phyloP scores from a whole-genome alignment of 169 alveolate genomes.

The Plasmodium yoelii region DNA sequence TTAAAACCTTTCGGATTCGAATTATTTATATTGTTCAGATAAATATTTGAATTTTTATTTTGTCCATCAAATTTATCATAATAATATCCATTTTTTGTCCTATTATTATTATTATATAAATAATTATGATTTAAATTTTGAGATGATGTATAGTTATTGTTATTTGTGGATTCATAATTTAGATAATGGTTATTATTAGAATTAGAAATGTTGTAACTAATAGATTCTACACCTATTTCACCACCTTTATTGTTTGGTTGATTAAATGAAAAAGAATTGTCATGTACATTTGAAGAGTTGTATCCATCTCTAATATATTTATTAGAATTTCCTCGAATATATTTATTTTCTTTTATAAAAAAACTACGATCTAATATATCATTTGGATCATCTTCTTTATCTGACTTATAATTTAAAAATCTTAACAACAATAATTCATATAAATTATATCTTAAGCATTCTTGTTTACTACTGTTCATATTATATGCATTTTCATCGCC shows the following conservation, averaged over 20 bases:
- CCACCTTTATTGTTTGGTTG: background rate
- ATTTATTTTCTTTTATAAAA: conserved; percentile 53
- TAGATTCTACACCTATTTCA: background rate
- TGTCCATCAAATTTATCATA: background rate
- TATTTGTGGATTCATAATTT: background rate
- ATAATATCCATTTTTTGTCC: conserved; percentile 10
- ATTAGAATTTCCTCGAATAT: background rate
- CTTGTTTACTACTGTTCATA: conserved; percentile 22
- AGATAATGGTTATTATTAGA: background rate
- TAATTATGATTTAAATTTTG: too few relatives aligned
- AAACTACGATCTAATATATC: conserved; percentile 39
- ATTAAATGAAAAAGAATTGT: background rate
- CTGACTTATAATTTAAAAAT: conserved; percentile 6
- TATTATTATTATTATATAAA: background rate
- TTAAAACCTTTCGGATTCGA: conserved; percentile 31
- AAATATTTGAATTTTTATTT: conserved; percentile 2
- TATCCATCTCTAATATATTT: conserved; percentile 44
- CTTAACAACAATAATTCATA: conserved; percentile 55
- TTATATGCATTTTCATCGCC: background rate
- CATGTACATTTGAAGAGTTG: background rate
- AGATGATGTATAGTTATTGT: background rate
- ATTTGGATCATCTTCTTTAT: background rate
- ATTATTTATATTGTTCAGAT: conserved; percentile 9
- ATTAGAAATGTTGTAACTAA: background rate
- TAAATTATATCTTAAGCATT: conserved; percentile 34